Conservation (phyloP, 2,329 filamentous ascomycete genomes). For the Stemphylium lycopersici region DNA sequence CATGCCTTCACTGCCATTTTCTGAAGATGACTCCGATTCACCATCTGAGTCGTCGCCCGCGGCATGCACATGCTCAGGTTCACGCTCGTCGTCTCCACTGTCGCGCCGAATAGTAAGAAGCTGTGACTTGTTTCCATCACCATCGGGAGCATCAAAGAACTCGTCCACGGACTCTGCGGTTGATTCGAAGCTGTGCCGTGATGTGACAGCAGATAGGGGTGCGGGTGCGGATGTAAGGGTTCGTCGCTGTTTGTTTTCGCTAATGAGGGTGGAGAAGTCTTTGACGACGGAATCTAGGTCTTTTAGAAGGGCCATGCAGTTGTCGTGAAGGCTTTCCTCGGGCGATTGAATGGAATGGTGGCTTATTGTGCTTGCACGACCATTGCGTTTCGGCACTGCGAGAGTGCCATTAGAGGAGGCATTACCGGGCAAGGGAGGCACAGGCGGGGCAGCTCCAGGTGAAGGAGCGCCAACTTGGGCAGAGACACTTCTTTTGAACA, state of each 20-base stretch:
- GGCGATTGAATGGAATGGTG: slow-evolving; percentile 53
- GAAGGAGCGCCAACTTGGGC: slow-evolving; percentile 60
- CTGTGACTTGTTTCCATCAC: slow-evolving; percentile 61
- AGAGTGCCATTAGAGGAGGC: slow-evolving; percentile 36
- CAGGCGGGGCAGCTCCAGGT: slow-evolving; percentile 44
- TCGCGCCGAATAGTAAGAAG: slow-evolving; percentile 76
- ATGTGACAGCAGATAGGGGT: slow-evolving; percentile 50
- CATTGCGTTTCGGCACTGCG: slow-evolving; percentile 45
- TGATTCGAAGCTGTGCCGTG: slow-evolving; percentile 78
- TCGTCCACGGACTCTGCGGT: slow-evolving; percentile 72
- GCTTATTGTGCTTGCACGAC: slow-evolving; percentile 41
- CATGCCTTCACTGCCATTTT: slow-evolving; percentile 57
- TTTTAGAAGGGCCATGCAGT: slow-evolving; percentile 80
- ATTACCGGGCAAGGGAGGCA: slow-evolving; percentile 45
- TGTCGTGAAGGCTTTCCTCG: slow-evolving; percentile 75
- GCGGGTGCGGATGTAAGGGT: slow-evolving; percentile 60
- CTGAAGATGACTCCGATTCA: slow-evolving; percentile 69
- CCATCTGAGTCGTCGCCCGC: slow-evolving; percentile 53
- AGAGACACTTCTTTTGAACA: slow-evolving; percentile 58
- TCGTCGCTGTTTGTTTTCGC: slow-evolving; percentile 79
- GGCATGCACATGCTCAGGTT: slow-evolving; percentile 48
- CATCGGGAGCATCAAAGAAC: slow-evolving; percentile 86
- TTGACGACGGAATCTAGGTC: slow-evolving; percentile 84
- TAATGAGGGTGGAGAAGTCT: slow-evolving; percentile 79
- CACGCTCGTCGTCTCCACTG: slow-evolving; percentile 59